A percentile compares a stretch with the other conserved stretches of the same genome.
phyloP scores from a whole-genome alignment of 2,329 filamentous ascomycete species.

The Xylariaceae sp. region DNA sequence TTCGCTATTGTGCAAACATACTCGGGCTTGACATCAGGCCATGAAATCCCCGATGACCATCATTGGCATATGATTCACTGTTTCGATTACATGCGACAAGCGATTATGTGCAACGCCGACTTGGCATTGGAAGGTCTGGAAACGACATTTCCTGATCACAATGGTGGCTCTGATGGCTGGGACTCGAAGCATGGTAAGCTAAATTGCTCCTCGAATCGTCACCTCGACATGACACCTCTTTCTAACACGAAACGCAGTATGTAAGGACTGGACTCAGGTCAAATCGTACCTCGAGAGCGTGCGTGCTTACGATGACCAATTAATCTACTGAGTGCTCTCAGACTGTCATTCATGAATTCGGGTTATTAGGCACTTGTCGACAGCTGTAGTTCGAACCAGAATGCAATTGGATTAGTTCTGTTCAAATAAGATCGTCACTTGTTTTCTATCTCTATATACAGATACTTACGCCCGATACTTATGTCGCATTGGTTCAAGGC shows the following conservation, averaged over 20 bases:
- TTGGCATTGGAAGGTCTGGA: constrained; percentile 54
- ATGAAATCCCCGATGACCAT: constrained; percentile 50
- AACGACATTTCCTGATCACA: constrained; percentile 55
- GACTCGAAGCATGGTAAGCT: constrained; percentile 53
- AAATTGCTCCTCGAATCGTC: not conserved
- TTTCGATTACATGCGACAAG: constrained; percentile 56
- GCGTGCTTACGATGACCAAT: constrained; percentile 52
- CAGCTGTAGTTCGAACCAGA: not conserved
- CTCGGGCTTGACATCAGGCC: constrained; percentile 49
- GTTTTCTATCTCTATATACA: too few relatives aligned
- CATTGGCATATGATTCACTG: constrained; percentile 58
- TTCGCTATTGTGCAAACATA: constrained; percentile 53
- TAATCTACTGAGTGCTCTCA: constrained; percentile 46
- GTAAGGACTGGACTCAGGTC: constrained; percentile 52
- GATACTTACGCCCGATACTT: too few relatives aligned
- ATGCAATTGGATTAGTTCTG: too few relatives aligned
- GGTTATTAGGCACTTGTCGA: not conserved
- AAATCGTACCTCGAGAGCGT: constrained; percentile 52
- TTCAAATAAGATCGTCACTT: too few relatives aligned
- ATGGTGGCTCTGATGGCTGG: constrained; percentile 54
- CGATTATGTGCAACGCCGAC: constrained; percentile 54
- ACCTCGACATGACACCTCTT: not conserved
- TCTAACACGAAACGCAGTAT: constrained; percentile 42
- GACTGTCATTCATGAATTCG: not conserved
- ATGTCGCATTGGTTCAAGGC: too few relatives aligned